Conservation (phyloP, 2,329 filamentous ascomycete species). For the Niveomyces coronatus region DNA sequence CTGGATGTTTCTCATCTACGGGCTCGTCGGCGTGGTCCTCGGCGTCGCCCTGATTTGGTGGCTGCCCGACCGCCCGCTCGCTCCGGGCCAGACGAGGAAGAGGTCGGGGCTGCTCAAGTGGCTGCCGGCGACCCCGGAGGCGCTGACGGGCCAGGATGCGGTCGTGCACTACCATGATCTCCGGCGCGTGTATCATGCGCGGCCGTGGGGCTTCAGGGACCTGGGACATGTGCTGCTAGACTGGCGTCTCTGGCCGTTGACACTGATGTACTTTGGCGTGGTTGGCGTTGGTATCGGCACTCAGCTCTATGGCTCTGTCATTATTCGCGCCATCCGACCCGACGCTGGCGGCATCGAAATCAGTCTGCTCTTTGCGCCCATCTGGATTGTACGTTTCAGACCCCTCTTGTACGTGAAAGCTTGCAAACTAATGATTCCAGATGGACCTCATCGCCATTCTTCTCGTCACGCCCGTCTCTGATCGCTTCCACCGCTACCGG, state of each 20-base stretch:
- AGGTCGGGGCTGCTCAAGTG: constrained; percentile 47
- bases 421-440: constrained; percentile 25
- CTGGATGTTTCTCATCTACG: constrained; percentile 90
- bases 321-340: constrained; percentile 71
- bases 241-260: constrained; percentile 80
- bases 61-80: constrained; percentile 73
- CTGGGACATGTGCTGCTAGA: constrained; percentile 63
- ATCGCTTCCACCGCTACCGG: constrained; percentile 73
- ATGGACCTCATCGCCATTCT: constrained; percentile 86
- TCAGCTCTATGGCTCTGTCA: constrained; percentile 78
- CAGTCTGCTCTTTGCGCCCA: constrained; percentile 77
- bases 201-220: constrained; percentile 63
- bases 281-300: constrained; percentile 87
- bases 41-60: constrained; percentile 75
- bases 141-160: constrained; percentile 66
- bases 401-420: not conserved
- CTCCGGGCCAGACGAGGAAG: constrained; percentile 53
- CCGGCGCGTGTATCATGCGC: constrained; percentile 65
- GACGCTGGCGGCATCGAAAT: constrained; percentile 62
- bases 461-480: constrained; percentile 73
- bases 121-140: constrained; percentile 60
- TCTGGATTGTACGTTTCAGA: constrained; percentile 64
- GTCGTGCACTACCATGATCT: constrained; percentile 75
- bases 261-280: constrained; percentile 90
- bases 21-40: constrained; percentile 61